A percentile compares a stretch with the other conserved stretches of the same genome.
These are phyloP conservation scores for Lobulomyces angularis DNA, from an alignment of 192 early-diverging fungal genomes.

Conservation along the genomic window DNA sequence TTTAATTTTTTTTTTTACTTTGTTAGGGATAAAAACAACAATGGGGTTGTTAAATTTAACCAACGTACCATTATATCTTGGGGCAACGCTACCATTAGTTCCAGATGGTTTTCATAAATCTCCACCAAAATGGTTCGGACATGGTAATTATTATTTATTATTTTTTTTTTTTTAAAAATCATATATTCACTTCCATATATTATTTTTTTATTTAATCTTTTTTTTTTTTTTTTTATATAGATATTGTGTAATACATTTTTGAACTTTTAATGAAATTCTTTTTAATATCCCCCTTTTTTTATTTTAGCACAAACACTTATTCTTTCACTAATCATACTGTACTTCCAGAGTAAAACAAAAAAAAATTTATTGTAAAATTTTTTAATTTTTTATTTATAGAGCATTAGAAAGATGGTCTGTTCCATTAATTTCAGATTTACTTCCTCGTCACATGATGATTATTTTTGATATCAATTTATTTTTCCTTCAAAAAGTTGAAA, in stretches of 20 bases:
- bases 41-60: too few relatives aligned
- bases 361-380: background rate
- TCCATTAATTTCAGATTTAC: slow-evolving; percentile 78
- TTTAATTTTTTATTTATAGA: slow-evolving; percentile 8
- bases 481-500: slow-evolving; percentile 91
- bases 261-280: background rate
- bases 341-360: slow-evolving; percentile 60
- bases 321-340: slow-evolving; percentile 99
- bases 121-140: too few relatives aligned
- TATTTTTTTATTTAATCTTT: too few relatives aligned
- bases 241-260: slow-evolving; percentile 20
- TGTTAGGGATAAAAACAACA: too few relatives aligned
- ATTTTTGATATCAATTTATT: slow-evolving; percentile 98
- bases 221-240: slow-evolving; percentile 12
- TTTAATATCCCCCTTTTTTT: background rate
- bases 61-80: too few relatives aligned
- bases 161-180: too few relatives aligned
- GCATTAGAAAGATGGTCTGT: slow-evolving; percentile 97
- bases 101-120: too few relatives aligned
- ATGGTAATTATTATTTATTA: too few relatives aligned
- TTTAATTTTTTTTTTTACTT: too few relatives aligned
- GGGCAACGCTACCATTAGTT: too few relatives aligned
- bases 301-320: slow-evolving; percentile 63
- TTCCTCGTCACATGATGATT: slow-evolving; percentile 96
- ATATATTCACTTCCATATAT: too few relatives aligned